Evolutionary conservation across 176 grass and related monocot genomes (phyloP).

Genomic region (Ensete glaucum): DNA sequence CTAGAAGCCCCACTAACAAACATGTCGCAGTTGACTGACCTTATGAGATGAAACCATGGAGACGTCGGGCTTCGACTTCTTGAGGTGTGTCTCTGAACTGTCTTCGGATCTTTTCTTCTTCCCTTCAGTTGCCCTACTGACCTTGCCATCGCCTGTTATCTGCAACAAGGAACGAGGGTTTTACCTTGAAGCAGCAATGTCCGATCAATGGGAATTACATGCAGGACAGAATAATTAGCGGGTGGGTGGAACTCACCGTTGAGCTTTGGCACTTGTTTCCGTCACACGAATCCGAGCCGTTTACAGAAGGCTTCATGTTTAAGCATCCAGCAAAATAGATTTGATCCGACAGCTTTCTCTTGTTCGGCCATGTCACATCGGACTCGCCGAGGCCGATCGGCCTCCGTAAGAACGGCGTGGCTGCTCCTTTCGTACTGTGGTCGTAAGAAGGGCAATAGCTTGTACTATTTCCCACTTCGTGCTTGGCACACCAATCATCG

Average conservation of each 20-base stretch:
- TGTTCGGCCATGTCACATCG: not conserved
- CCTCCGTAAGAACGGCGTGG: too few relatives aligned
- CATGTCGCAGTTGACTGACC: not conserved
- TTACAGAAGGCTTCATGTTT: not conserved
- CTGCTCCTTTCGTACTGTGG: too few relatives aligned
- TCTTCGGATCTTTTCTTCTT: conserved; percentile 12
- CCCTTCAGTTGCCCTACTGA: not conserved
- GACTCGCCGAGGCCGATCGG: not conserved
- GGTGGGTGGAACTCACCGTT: not conserved
- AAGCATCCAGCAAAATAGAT: not conserved
- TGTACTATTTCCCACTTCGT: not conserved
- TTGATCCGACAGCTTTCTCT: not conserved
- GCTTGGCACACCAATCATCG: not conserved
- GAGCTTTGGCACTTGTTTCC: not conserved
- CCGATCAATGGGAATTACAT: too few relatives aligned
- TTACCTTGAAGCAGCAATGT: not conserved
- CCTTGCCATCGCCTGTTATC: not conserved
- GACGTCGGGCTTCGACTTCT: not conserved
- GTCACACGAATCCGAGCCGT: not conserved
- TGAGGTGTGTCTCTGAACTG: not conserved
- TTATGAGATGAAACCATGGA: not conserved
- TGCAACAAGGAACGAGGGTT: not conserved
- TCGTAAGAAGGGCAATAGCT: not conserved
- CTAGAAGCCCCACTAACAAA: too few relatives aligned
- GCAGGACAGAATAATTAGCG: too few relatives aligned